Base-by-base conservation (phyloP, 2,329 filamentous ascomycete species). In the Talaromyces sp. region DNA sequence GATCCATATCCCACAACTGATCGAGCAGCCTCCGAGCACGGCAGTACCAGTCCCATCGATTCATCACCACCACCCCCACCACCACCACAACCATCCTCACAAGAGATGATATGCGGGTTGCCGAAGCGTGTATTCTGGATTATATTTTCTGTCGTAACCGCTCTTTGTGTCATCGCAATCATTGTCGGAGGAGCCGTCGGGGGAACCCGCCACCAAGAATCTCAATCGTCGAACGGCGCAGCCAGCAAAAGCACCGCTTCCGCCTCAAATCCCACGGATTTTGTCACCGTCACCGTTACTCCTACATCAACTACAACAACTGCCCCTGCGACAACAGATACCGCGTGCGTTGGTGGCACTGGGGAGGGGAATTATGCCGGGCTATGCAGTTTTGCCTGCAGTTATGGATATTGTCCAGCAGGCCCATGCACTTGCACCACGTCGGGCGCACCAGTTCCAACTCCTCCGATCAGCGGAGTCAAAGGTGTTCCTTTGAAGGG, bases 361-460 rank as follows among this genome's bases (percentile, higher is more conserved):
- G 72, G 71, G 2, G 52, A 65, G 2, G 66, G 66, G 0, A 73
- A 73, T 59, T 70, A 72, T 47, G 30, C 68, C 25, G 72, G 72
- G 0, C 62, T 73, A 2, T 73, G 72, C 56, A 58, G 60, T 19
- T 73, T 73, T 61, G 68, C 66, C 30, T 73, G 72, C 27, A 63
- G 62, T 22, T 73, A 67, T 49, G 71, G 69, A 8, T 73, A 73
- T 39, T 73, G 71, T 39, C 71, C 71, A 17, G 52, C 70, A 0
- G 72, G 71, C 0, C 69, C 71, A 10, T 73, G 72, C 32, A 72
- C 65, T 5, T 73, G 72, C 59, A 72, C 67, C 15, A 25, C 59
- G 10, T 68, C 63, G 27, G 72, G 72, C 0, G 57, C 61, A 1
- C 63, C 67, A 2, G 62, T 70, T 3, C 62, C 67, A n/a, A 57